Percentiles rank a stretch among this genome's conserved stretches.
Evolutionary conservation across 179 eudicot genomes (phyloP).

Genomic region (Silene coronaria): DNA sequence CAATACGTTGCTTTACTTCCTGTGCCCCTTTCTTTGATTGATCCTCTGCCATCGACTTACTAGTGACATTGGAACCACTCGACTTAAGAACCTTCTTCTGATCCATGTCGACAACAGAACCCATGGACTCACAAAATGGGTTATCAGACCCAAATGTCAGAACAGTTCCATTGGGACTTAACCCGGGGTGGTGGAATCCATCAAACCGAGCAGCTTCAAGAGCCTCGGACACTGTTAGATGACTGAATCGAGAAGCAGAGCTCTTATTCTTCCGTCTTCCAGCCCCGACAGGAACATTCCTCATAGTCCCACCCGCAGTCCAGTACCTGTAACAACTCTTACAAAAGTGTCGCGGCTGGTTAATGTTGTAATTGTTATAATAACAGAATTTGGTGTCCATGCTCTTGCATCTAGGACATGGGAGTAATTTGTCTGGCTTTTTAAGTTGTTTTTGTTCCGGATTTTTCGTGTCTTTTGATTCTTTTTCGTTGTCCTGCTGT

Average conservation of each 20-base stretch:
- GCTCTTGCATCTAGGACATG: conserved; percentile 33
- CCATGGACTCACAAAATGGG: conserved; percentile 19
- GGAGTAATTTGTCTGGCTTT: conserved; percentile 32
- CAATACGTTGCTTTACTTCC: conserved; percentile 8
- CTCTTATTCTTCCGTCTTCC: conserved; percentile 29
- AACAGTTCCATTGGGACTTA: conserved; percentile 18
- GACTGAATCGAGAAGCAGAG: conserved; percentile 13
- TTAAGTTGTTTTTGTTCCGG: conserved; percentile 10
- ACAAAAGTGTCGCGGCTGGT: conserved; percentile 33
- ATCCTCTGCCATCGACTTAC: not conserved
- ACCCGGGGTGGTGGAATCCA: conserved; percentile 13
- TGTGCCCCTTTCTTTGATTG: conserved; percentile 23
- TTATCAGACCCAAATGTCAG: conserved; percentile 17
- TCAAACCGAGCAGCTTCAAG: conserved; percentile 14
- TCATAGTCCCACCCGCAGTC: conserved; percentile 35
- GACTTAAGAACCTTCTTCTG: conserved; percentile 11
- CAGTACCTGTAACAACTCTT: conserved; percentile 31
- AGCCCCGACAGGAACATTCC: conserved; percentile 32
- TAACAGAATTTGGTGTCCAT: conserved; percentile 37
- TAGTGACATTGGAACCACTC: conserved; percentile 13
- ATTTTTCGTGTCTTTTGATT: not conserved
- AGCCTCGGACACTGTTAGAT: conserved; percentile 14
- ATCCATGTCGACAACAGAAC: conserved; percentile 30
- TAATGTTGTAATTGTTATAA: conserved; percentile 33
- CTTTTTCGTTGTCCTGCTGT: not conserved